A percentile compares a stretch with the other conserved stretches of the same genome.
Evolutionary conservation across 2,329 filamentous ascomycete species (phyloP).

Genomic region (Exserohilum rostratum): DNA sequence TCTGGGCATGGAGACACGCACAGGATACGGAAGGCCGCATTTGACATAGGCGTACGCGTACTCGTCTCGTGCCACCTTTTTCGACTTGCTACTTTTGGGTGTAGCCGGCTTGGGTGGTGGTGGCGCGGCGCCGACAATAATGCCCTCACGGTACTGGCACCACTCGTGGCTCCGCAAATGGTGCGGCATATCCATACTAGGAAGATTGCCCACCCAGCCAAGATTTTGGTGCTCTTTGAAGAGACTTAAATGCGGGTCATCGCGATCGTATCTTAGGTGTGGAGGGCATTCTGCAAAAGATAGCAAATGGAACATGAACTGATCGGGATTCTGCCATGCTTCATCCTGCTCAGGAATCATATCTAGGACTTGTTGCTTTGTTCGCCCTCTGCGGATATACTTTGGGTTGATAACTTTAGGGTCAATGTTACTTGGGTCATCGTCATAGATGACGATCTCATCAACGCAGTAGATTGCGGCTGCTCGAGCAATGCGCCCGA

Average conservation of each 20-base stretch:
- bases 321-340: constrained; percentile 73
- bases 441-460: constrained; percentile 82
- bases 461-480: constrained; percentile 84
- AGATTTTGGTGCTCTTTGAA: constrained; percentile 83
- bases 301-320: constrained; percentile 80
- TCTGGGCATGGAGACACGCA: constrained; percentile 59
- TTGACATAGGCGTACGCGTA: constrained; percentile 53
- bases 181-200: constrained; percentile 83
- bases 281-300: constrained; percentile 85
- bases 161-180: constrained; percentile 78
- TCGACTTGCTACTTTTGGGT: constrained; percentile 55
- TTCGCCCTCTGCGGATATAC: constrained; percentile 34
- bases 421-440: constrained; percentile 56
- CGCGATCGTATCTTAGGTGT: constrained; percentile 61
- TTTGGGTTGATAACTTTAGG: constrained; percentile 28
- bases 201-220: constrained; percentile 72
- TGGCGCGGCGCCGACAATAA: constrained; percentile 57
- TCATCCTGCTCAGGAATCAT: constrained; percentile 51
- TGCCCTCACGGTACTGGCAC: constrained; percentile 79
- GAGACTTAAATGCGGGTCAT: constrained; percentile 63
- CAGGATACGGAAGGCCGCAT: constrained; percentile 56
- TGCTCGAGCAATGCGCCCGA: constrained; percentile 78
- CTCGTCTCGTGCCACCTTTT: constrained; percentile 13
- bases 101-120: constrained; percentile 13
- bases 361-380: constrained; percentile 51